Evolutionary conservation across 257 asterid species (phyloP), one percentile per base, ranked within the genome.

Genomic region (Penstemon davidsonii): DNA sequence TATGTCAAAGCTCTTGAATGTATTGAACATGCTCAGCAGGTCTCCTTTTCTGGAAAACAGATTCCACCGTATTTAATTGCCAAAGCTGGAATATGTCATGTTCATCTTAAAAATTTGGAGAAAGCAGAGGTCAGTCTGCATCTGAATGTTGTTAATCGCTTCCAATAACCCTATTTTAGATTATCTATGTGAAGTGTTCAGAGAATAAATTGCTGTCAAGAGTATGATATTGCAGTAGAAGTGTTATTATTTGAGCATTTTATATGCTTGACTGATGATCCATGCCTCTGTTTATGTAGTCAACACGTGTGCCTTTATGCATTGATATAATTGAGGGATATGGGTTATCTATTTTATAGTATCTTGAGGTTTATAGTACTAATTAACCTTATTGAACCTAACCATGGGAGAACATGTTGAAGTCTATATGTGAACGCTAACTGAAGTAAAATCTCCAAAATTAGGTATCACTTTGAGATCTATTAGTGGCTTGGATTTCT

Each of bases 71-170:
- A 75, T 84, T 75, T 90, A 50, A 66, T 49, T 67, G 63, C 76
- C 64, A 88, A 86, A 81, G 94, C 97, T 74, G 97, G 97, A 71
- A 79, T 88, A 64, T 90, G 96, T 64, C 85, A 80, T 60, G 75
- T 81, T 80, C 88, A 84, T 79, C 90, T 90, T 54, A 85, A 89
- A 49, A 75, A 88, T 74, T 54, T 76, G 77, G 88, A 84, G 75
- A 81, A 81, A 69, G 91, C 94, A 47, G 83, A 90, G 88, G 93
- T 82, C 46, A 51, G 88, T 60, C 50, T 51, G 61, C 43, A 13
- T 52, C 50, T 55, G 12, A 66, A 64, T 62, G 46, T 72, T 62
- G 56, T 57, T 13, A 39, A 42, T 57, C 53, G 10, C 51, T 56
- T 47, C 52, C 4, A 19, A 42, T 33, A 15, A 58, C 9, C 66